These are phyloP conservation scores for Avena eriantha DNA, from an alignment of 176 grass and related monocot species.

Conservation along the genomic window DNA sequence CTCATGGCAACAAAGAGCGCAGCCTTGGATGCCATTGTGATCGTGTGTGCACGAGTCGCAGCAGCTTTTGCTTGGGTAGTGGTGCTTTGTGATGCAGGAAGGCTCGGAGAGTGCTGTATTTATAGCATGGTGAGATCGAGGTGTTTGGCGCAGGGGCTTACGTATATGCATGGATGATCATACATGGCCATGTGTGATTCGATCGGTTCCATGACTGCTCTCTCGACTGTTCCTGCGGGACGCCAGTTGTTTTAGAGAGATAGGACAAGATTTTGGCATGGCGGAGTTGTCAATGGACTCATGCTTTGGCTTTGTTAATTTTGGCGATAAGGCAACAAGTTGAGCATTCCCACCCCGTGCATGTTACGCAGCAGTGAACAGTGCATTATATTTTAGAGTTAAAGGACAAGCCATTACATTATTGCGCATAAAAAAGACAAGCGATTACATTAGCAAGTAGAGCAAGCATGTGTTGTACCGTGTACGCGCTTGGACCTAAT, in stretches of 20 bases:
- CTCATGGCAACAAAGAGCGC: conserved; percentile 6
- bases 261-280: not conserved
- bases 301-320: not conserved
- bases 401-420: too few relatives aligned
- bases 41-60: not conserved
- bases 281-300: not conserved
- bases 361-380: not conserved
- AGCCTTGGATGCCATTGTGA: conserved; percentile 4
- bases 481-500: not conserved
- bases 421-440: too few relatives aligned
- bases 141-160: not conserved
- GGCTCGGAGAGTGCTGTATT: not conserved
- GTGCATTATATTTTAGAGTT: not conserved
- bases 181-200: not conserved
- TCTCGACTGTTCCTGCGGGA: not conserved
- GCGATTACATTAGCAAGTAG: not conserved
- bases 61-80: not conserved
- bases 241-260: not conserved
- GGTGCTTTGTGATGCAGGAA: conserved; percentile 10
- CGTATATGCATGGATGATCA: not conserved
- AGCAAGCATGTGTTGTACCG: not conserved
- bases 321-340: not conserved
- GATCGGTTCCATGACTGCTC: not conserved
- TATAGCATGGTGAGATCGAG: not conserved
- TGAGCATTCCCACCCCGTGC: not conserved